Evolutionary conservation across 176 grass and related monocot species (phyloP).

Genomic region (Chloris gayana): DNA sequence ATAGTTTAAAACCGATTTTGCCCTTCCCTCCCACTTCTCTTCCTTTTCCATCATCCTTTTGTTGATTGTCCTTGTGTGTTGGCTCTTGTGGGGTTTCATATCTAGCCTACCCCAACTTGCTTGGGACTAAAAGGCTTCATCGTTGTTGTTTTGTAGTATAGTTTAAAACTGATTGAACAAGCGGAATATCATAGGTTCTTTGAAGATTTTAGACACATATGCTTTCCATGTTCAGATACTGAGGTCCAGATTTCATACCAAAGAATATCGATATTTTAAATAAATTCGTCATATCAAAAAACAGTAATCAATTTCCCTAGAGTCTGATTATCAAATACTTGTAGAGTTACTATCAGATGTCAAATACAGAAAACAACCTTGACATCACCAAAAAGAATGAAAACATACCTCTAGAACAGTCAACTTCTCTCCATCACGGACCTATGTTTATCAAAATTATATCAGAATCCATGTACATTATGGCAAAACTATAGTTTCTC

Average conservation of each 20-base stretch:
- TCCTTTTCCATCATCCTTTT: too few relatives aligned
- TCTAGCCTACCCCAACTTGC: too few relatives aligned
- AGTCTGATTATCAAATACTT: neutral
- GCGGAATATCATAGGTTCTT: neutral
- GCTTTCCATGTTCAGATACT: neutral
- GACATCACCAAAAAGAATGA: neutral
- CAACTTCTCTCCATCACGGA: constrained; percentile 42
- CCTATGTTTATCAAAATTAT: constrained; percentile 43
- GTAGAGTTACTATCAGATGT: constrained; percentile 6
- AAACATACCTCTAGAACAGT: constrained; percentile 70
- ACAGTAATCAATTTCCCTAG: neutral
- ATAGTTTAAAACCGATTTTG: too few relatives aligned
- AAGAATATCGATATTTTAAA: neutral
- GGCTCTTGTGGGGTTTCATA: too few relatives aligned
- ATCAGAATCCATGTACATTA: constrained; percentile 10
- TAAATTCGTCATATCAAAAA: too few relatives aligned
- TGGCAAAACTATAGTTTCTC: neutral
- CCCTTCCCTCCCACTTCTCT: too few relatives aligned
- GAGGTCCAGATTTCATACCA: neutral
- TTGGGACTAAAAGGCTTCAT: too few relatives aligned
- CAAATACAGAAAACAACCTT: constrained; percentile 23
- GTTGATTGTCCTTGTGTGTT: too few relatives aligned
- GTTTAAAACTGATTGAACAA: neutral
- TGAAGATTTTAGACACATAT: neutral
- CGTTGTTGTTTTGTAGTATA: neutral